Percentiles rank a stretch among this genome's conserved stretches.
These are phyloP conservation scores for Blastomyces gilchristii DNA, from an alignment of 2,329 filamentous ascomycete species.

Conservation along the genomic window DNA sequence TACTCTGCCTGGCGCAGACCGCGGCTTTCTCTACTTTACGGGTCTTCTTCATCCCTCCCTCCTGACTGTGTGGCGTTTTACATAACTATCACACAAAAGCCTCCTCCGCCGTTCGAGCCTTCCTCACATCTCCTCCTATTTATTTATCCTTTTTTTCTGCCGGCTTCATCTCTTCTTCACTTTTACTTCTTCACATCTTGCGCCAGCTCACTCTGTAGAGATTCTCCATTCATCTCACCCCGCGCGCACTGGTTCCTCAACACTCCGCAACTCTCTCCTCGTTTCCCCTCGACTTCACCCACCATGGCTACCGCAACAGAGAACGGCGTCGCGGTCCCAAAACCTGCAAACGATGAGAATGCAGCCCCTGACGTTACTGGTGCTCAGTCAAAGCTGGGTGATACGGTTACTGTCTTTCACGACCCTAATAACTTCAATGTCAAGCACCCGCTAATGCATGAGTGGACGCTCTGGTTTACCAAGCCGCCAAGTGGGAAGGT, in stretches of 20 bases:
- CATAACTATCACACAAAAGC: not conserved
- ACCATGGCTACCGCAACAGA: constrained; percentile 30
- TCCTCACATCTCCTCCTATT: constrained; percentile 1
- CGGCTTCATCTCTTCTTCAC: not conserved
- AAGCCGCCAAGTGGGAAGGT: constrained; percentile 96
- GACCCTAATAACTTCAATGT: constrained; percentile 99
- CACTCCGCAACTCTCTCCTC: not conserved
- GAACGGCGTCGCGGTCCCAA: constrained; percentile 27
- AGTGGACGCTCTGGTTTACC: constrained; percentile 99
- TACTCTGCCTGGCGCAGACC: constrained; percentile 18
- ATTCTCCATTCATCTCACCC: not conserved
- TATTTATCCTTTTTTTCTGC: not conserved
- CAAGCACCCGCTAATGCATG: constrained; percentile 94
- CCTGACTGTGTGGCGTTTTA: not conserved
- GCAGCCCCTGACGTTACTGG: constrained; percentile 41
- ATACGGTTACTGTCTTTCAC: constrained; percentile 89
- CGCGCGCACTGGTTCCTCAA: not conserved
- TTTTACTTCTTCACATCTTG: not conserved
- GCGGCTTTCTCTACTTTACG: not conserved
- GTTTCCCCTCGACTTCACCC: constrained; percentile 1
- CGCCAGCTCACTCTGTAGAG: not conserved
- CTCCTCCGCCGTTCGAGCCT: not conserved
- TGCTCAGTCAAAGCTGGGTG: constrained; percentile 37
- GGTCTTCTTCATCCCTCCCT: not conserved
- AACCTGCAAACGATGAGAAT: constrained; percentile 43